A percentile compares a stretch with the other conserved stretches of the same genome.
Evolutionary conservation across 805 yeast genomes (phyloP).

Genomic region (Grigorovia transvaalensis): DNA sequence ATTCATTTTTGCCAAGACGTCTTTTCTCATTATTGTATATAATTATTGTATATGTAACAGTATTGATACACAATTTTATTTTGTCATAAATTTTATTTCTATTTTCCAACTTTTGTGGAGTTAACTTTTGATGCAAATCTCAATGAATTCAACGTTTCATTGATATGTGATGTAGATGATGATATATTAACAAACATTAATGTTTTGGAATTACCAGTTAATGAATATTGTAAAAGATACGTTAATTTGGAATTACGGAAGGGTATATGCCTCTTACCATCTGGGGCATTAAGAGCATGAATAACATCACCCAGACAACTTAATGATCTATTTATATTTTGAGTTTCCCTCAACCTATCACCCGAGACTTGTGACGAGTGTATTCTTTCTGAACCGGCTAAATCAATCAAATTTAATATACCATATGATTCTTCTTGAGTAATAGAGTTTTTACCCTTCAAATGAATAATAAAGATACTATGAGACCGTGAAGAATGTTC

Average conservation of each 20-base stretch:
- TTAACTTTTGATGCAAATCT: constrained; percentile 84
- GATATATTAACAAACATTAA: constrained; percentile 88
- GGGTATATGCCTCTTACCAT: constrained; percentile 54
- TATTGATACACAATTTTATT: no score
- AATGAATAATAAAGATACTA: constrained; percentile 57
- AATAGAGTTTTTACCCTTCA: constrained; percentile 42
- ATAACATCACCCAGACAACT: constrained; percentile 89
- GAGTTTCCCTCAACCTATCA: constrained; percentile 74
- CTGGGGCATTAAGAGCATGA: constrained; percentile 44
- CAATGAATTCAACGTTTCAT: constrained; percentile 75
- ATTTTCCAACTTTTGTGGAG: constrained; percentile 33
- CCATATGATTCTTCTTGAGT: constrained; percentile 47
- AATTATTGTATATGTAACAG: no score
- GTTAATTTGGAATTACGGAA: constrained; percentile 92
- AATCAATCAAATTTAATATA: constrained; percentile 68
- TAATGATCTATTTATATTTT: constrained; percentile 76
- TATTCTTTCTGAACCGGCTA: constrained; percentile 91
- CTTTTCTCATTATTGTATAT: no score
- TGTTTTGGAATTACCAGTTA: constrained; percentile 80
- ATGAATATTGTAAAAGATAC: constrained; percentile 69
- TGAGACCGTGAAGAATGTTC: constrained; percentile 88
- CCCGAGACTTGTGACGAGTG: constrained; percentile 69
- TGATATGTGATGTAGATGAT: constrained; percentile 48
- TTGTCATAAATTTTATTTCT: background rate
- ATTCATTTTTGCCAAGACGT: no score